Evolutionary conservation across 352 stramenopile genomes (phyloP), one percentile per base, ranked within the genome.

Genomic region (Aphanomyces invadans): DNA sequence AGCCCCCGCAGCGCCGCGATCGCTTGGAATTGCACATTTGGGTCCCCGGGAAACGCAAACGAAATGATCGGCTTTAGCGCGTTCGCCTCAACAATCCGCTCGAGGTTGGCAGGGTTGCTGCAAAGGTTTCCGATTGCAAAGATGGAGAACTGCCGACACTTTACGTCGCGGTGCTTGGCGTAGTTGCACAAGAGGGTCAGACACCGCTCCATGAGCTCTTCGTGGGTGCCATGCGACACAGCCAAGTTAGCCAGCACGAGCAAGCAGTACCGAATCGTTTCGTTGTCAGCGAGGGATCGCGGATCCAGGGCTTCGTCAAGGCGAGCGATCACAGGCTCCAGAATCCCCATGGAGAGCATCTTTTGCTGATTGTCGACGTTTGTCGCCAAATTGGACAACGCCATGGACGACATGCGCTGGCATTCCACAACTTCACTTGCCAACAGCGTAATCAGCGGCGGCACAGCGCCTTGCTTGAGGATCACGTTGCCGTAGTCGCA

Each of bases 21-120:
- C 3, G 96, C 95, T 77, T 98, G 95, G 74, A 98, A 98, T 75
- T 98, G 96, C 33, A 98, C 89, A 66, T 98, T 98, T 19, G 83
- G 68, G 39, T 96, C 83, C 3, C 90, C 89, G 4, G 93, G 94
- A 68, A 98, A 98, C 0, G 90, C 81, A 66, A 96, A 98, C 2
- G 90, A 92, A 53, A 99, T 95, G 57, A 98, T 85, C 21, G 92
- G 89, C 70, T 97, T 94, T 25, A 97, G 78, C 56, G 80, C 94
- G 33, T 97, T 89, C 9, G 81, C 78, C 9, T 76, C 77, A 10
- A 98, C 85, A 39, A 98, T 88, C 29, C 68, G 65, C 57, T 98
- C 86, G 48, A 97, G 75, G 72, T 98, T 97, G 11, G 75, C 76
- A 4, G 84, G 75, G 70, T 98, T 97, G 60, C 89, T 88, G 72